Evolutionary conservation across 106 monocot species (phyloP).

Genomic region (Gastrodia elata): DNA sequence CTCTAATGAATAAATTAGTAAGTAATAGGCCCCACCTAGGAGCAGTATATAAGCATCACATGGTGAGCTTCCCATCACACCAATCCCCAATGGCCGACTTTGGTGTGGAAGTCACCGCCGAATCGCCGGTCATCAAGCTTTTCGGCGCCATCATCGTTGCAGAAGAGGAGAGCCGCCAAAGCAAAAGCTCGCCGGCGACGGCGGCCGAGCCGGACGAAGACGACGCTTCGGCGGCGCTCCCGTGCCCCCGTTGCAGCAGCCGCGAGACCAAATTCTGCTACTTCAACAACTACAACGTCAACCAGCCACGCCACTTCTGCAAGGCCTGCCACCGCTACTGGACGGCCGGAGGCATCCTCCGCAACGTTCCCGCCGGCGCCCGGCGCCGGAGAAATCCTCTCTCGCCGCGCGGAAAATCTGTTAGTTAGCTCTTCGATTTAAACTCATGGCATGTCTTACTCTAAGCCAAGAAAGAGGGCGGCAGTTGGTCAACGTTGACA

Average conservation of each 20-base stretch:
- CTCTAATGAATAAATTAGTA: too few relatives aligned
- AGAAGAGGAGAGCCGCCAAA: background rate
- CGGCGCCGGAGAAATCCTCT: background rate
- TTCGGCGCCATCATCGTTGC: slow-evolving; percentile 3
- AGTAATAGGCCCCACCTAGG: background rate
- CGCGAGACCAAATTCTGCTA: slow-evolving; percentile 27
- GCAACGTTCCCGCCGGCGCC: slow-evolving; percentile 37
- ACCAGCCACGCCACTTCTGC: slow-evolving; percentile 62
- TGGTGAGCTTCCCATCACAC: background rate
- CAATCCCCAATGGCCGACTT: slow-evolving; percentile 3
- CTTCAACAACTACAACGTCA: slow-evolving; percentile 26
- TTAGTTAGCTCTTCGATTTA: background rate
- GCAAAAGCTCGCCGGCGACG: background rate
- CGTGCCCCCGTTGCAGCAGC: slow-evolving; percentile 40
- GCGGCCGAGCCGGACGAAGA: background rate
- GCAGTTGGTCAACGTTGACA: background rate
- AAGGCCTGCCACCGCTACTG: slow-evolving; percentile 55
- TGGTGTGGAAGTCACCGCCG: background rate
- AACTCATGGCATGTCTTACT: background rate
- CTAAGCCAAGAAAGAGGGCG: background rate
- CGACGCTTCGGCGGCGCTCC: slow-evolving; percentile 17
- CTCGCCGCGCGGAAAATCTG: background rate
- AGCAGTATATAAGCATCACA: background rate
- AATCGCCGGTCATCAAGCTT: background rate
- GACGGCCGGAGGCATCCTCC: slow-evolving; percentile 52